These are phyloP conservation scores for Tympanopsis confertula DNA, from an alignment of 2,329 filamentous ascomycete genomes.

Conservation along the genomic window DNA sequence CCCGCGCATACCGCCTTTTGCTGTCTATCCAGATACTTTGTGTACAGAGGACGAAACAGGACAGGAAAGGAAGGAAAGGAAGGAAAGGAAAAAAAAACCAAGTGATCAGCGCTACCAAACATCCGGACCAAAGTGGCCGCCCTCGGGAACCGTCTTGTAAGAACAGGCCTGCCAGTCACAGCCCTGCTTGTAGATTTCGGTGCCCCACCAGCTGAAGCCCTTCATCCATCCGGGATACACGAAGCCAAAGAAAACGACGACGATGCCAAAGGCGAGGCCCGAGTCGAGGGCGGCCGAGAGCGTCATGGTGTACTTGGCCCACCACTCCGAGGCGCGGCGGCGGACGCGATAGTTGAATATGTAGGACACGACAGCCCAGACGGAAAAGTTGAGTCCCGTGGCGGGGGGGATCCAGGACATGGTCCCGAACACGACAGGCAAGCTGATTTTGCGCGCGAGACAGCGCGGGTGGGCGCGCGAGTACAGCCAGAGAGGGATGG, in stretches of 20 bases:
- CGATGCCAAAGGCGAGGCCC: constrained; percentile 69
- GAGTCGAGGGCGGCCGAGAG: constrained; percentile 74
- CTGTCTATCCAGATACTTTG: no score
- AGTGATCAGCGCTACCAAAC: no score
- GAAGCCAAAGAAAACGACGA: constrained; percentile 76
- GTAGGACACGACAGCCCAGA: constrained; percentile 78
- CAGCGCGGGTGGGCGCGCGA: constrained; percentile 45
- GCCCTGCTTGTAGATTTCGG: constrained; percentile 71
- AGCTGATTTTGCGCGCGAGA: constrained; percentile 65
- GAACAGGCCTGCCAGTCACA: constrained; percentile 78
- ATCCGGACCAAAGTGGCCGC: constrained; percentile 57
- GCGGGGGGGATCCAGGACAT: constrained; percentile 81
- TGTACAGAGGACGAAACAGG: no score
- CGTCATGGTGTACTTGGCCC: constrained; percentile 87
- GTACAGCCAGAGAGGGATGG: constrained; percentile 64
- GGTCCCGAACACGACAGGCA: constrained; percentile 73
- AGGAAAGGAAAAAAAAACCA: no score
- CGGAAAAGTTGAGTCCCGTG: constrained; percentile 75
- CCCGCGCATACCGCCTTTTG: no score
- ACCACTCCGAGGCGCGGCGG: constrained; percentile 62
- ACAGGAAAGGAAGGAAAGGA: no score
- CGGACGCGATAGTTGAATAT: constrained; percentile 71
- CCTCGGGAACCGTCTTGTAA: constrained; percentile 51
- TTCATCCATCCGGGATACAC: constrained; percentile 69
- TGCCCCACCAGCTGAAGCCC: constrained; percentile 77